Evolutionary conservation across 1,284 basidiomycete species (phyloP).

Genomic region (Anthracocystis panici-leucophaei): DNA sequence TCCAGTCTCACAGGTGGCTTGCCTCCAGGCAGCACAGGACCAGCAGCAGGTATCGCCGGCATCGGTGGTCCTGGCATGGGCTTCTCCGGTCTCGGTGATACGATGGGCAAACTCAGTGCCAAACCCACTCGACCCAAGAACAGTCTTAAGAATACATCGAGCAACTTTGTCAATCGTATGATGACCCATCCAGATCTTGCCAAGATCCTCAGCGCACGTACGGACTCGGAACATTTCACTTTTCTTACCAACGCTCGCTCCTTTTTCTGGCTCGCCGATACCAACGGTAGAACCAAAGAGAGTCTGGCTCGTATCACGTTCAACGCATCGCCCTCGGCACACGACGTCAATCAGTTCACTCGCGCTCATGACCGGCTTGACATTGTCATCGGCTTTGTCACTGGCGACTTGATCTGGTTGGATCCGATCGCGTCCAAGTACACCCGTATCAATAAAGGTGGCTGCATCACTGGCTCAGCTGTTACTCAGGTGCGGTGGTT

Average conservation of each 20-base stretch:
- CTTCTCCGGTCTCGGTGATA: conserved; percentile 46
- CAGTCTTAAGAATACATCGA: conserved; percentile 86
- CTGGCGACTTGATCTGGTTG: conserved; percentile 83
- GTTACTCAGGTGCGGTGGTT: conserved; percentile 90
- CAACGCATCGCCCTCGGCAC: conserved; percentile 79
- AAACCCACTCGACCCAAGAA: conserved; percentile 80
- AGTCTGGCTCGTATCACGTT: conserved; percentile 87
- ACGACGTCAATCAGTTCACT: conserved; percentile 84
- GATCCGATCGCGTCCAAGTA: conserved; percentile 88
- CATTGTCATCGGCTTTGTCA: conserved; percentile 89
- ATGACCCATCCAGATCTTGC: conserved; percentile 82
- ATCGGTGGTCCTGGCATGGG: conserved; percentile 49
- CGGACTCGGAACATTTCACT: conserved; percentile 73
- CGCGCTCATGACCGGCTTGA: conserved; percentile 83
- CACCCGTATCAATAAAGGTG: conserved; percentile 89
- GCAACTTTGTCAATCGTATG: conserved; percentile 86
- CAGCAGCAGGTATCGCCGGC: conserved; percentile 45
- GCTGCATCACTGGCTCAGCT: conserved; percentile 81
- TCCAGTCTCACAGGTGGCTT: conserved; percentile 51
- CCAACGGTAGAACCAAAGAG: conserved; percentile 57
- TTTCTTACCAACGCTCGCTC: conserved; percentile 61
- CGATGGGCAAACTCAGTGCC: conserved; percentile 45
- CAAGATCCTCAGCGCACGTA: conserved; percentile 76
- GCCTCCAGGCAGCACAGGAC: conserved; percentile 36
- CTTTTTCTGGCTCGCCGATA: conserved; percentile 59